Evolutionary conservation across 495 filamentous ascomycete genomes (phyloP), one percentile per base, ranked within the genome.

Genomic region (Collariella sp.): DNA sequence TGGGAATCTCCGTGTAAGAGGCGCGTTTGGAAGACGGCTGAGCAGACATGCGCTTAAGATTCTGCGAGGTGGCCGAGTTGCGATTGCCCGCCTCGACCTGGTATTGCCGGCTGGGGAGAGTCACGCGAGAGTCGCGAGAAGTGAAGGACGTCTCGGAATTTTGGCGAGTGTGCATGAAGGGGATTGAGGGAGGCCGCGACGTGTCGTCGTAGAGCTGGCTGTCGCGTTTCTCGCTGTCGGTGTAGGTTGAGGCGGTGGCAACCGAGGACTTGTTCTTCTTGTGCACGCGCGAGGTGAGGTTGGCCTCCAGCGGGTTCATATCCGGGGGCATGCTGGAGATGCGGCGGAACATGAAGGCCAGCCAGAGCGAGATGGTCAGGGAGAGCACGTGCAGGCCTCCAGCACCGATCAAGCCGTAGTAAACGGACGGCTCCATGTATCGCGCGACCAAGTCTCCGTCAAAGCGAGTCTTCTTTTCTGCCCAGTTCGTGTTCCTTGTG

Each of bases 271-370:
- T 87, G 70, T 84, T 89, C 55, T 83, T 78, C 71, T 87, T 90
- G 82, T 82, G 77, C 45, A 60, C 62, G 38, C 89, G 83, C 11
- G 87, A 83, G 5, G 90, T 96, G 35, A 95, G 69, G 59, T 93
- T 85, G 59, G 86, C 82, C 62, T 95, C 90, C 7, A 96, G 71
- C 7, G 90, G 90, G 59, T 95, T 96, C 85, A 94, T 87, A 60
- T 96, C 90, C 0, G 90, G 90, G 2, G 90, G 90, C 50, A 96
- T 76, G 13, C 73, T 73, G 22, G 82, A 72, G 59, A 96, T 95
- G 58, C 87, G 82, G 10, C 83, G 81, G 82, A 95, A 95, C 56
- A 86, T 78, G 46, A 87, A 60, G 2, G 79, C 79, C 7, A 95
- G 74, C 59, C 82, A 94, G 19, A 86, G 64, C 1, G 85, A 86